Conservation (phyloP, 2,329 filamentous ascomycete species). For the Didymosphaeria variabile region DNA sequence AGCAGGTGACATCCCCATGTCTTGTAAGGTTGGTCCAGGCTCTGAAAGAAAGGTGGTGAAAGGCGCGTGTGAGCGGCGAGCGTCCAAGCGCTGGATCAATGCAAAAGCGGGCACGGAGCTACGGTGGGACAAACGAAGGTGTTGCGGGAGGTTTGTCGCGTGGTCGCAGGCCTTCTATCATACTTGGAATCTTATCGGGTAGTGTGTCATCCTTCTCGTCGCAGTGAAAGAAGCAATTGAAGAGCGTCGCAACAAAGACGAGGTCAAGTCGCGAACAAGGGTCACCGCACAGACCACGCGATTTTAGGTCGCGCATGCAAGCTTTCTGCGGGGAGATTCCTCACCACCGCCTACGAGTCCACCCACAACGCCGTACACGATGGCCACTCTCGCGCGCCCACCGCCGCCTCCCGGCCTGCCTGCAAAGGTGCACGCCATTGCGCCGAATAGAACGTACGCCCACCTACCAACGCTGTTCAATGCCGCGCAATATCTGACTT, state of each 20-base stretch:
- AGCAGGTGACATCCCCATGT: slow-evolving; percentile 38
- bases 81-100: background rate
- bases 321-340: slow-evolving; percentile 8
- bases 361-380: background rate
- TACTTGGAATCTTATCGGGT: background rate
- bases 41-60: background rate
- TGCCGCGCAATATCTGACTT: slow-evolving; percentile 23
- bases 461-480: background rate
- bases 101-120: slow-evolving; percentile 6
- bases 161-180: background rate
- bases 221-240: slow-evolving; percentile 1
- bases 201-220: background rate
- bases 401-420: slow-evolving; percentile 13
- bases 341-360: background rate
- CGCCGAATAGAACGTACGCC: slow-evolving; percentile 46
- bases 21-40: background rate
- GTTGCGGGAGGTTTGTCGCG: background rate
- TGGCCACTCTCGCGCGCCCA: slow-evolving; percentile 35
- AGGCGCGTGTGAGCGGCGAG: background rate
- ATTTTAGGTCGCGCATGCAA: slow-evolving; percentile 3
- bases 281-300: slow-evolving; percentile 4
- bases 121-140: slow-evolving; percentile 2
- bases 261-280: slow-evolving; percentile 2
- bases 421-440: background rate
- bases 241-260: background rate